Conservation (phyloP, 177 flowering plant species). For the Tripterygium wilfordii region DNA sequence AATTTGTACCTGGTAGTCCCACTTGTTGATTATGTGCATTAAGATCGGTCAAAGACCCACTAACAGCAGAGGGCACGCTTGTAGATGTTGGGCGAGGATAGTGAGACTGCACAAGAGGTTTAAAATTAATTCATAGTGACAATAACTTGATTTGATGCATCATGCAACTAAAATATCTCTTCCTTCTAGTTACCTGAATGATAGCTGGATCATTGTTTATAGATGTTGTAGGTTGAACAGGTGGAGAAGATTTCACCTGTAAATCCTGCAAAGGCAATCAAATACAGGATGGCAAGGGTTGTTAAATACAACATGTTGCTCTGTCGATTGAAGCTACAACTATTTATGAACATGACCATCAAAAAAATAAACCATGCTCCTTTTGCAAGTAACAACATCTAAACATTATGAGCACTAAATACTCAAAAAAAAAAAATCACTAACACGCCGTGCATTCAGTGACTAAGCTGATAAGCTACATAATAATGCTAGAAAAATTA, state of each 20-base stretch:
- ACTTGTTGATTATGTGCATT: slow-evolving; percentile 45
- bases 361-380: too few species aligned
- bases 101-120: slow-evolving; percentile 59
- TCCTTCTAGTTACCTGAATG: slow-evolving; percentile 45
- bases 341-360: too few species aligned
- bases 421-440: too few species aligned
- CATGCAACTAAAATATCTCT: background rate
- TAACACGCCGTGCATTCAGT: too few species aligned
- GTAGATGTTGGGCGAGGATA: slow-evolving; percentile 57
- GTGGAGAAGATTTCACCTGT: slow-evolving; percentile 84
- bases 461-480: too few species aligned
- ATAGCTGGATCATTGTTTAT: slow-evolving; percentile 83
- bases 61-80: slow-evolving; percentile 44
- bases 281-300: too few species aligned
- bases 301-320: too few species aligned
- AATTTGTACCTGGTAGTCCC: slow-evolving; percentile 53
- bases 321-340: too few species aligned
- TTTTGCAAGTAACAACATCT: too few species aligned
- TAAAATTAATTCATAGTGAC: slow-evolving; percentile 12
- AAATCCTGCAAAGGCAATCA: slow-evolving; percentile 50
- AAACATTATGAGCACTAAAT: background rate
- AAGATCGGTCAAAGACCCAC: slow-evolving; percentile 47
- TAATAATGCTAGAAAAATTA: too few species aligned
- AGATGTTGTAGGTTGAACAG: slow-evolving; percentile 49
- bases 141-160: background rate